These are phyloP conservation scores for Zizania latifolia DNA, from an alignment of 176 grass and related monocot species.

Conservation along the genomic window DNA sequence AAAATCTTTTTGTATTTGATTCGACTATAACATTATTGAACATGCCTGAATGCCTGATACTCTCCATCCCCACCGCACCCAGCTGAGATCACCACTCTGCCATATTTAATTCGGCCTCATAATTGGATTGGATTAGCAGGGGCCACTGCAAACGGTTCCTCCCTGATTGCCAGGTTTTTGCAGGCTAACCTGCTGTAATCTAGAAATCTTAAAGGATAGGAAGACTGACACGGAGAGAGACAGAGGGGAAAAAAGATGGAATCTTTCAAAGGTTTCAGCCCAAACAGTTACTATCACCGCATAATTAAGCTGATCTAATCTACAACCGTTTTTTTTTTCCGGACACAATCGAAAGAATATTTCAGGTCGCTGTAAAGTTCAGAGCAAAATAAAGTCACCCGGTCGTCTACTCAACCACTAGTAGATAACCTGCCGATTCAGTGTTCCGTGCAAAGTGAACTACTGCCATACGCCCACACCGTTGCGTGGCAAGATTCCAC, in stretches of 20 bases:
- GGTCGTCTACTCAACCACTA: background rate
- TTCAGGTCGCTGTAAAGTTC: background rate
- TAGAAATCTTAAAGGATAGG: background rate
- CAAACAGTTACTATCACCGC: background rate
- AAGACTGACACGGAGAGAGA: background rate
- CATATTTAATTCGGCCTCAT: background rate
- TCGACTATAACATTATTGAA: too few species aligned
- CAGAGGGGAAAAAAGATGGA: background rate
- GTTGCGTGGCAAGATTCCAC: background rate
- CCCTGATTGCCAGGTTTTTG: background rate
- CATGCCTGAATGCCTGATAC: too few species aligned
- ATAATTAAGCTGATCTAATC: background rate
- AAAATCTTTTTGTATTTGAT: too few species aligned
- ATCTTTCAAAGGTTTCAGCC: background rate
- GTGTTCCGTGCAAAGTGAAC: background rate
- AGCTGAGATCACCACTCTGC: background rate
- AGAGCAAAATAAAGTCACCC: background rate
- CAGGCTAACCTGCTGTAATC: background rate
- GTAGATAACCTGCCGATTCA: background rate
- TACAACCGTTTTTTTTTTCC: background rate
- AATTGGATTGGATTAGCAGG: background rate
- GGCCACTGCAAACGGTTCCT: background rate
- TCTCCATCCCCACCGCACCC: background rate
- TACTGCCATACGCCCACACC: constrained; percentile 18
- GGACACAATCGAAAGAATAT: background rate